Conservation (phyloP, 2,329 filamentous ascomycete species). For the Colletotrichum lindemuthianum region DNA sequence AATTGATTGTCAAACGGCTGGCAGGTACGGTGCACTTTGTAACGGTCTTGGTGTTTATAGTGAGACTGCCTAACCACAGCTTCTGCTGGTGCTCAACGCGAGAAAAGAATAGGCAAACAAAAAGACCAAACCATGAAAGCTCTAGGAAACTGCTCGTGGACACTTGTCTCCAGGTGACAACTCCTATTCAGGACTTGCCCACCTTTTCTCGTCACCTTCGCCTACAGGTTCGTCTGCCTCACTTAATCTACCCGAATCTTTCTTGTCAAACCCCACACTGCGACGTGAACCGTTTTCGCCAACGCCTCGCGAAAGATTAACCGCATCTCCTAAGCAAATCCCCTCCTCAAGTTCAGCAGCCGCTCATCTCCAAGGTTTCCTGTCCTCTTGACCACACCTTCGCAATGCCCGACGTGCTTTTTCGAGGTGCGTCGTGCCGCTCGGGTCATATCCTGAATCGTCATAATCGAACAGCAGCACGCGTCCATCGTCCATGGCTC, state of each 20-base stretch:
- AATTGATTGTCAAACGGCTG: neutral
- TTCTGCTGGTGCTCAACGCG: constrained; percentile 12
- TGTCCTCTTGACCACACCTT: neutral
- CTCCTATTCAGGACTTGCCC: constrained; percentile 24
- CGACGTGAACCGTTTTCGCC: constrained; percentile 32
- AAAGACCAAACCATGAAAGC: constrained; percentile 32
- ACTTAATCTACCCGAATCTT: constrained; percentile 18
- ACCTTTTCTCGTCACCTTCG: constrained; percentile 28
- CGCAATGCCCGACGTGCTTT: neutral
- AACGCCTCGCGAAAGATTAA: constrained; percentile 32
- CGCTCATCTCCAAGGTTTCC: neutral
- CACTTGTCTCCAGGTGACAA: constrained; percentile 29
- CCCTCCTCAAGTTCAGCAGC: neutral
- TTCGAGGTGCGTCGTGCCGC: constrained; percentile 1
- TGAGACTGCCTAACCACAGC: neutral
- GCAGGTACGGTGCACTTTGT: no score
- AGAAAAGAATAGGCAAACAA: constrained; percentile 20
- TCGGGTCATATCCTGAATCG: constrained; percentile 20
- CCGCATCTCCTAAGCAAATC: constrained; percentile 17
- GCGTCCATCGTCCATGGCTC: neutral
- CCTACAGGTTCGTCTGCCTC: neutral
- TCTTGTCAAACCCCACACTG: constrained; percentile 9
- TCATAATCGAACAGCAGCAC: constrained; percentile 15
- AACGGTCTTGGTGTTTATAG: no score
- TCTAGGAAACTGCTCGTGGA: constrained; percentile 35